phyloP scores from a whole-genome alignment of 352 stramenopile genomes.

The Globisporangium yorkense region DNA sequence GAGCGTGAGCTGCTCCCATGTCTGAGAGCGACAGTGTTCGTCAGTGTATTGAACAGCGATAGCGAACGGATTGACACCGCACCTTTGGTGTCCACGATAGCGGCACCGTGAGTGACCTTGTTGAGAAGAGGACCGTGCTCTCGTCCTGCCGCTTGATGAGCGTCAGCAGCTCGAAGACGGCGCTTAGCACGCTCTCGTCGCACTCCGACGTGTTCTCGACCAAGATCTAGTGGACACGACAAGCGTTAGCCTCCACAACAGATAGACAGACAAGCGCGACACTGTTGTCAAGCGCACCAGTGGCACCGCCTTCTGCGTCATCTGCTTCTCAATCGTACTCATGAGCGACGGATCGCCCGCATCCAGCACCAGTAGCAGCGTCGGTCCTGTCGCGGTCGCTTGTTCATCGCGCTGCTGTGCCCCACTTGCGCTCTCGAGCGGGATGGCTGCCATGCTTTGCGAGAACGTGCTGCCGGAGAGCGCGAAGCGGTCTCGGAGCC shows the following conservation, averaged over 20 bases:
- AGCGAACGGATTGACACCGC: neutral
- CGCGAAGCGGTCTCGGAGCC: constrained; percentile 30
- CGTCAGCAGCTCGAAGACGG: constrained; percentile 29
- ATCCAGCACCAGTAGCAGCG: constrained; percentile 27
- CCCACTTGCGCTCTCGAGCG: neutral
- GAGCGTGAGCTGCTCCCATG: constrained; percentile 41
- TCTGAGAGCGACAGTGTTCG: constrained; percentile 11
- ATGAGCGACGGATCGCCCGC: constrained; percentile 34
- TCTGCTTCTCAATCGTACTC: constrained; percentile 32
- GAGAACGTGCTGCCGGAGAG: constrained; percentile 4
- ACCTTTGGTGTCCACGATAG: constrained; percentile 46
- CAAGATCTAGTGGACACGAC: constrained; percentile 24
- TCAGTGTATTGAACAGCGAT: neutral
- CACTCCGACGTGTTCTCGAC: constrained; percentile 42
- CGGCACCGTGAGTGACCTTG: constrained; percentile 25
- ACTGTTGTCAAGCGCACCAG: constrained; percentile 9
- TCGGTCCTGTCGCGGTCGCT: neutral
- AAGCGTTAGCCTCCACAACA: no score
- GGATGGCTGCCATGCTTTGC: neutral
- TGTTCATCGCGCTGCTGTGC: constrained; percentile 8
- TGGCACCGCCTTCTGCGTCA: constrained; percentile 24
- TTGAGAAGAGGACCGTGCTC: constrained; percentile 37
- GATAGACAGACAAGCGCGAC: no score
- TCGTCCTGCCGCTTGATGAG: constrained; percentile 34
- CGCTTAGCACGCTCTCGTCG: constrained; percentile 29